phyloP scores from a whole-genome alignment of 176 grass and related monocot genomes.

The Zea luxurians region DNA sequence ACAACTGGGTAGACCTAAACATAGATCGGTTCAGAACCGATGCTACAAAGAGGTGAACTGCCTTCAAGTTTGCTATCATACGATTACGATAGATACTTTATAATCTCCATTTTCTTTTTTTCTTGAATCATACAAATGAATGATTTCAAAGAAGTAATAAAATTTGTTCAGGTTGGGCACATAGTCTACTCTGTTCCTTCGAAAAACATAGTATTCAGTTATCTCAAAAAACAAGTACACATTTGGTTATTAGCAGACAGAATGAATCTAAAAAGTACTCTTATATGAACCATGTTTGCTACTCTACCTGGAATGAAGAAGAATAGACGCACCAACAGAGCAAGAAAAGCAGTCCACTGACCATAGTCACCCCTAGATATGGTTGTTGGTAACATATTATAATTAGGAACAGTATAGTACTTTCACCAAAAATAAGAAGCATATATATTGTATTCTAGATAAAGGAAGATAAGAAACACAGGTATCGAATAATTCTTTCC shows the following conservation, averaged over 20 bases:
- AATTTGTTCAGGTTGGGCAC: not conserved
- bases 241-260: not conserved
- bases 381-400: conserved; percentile 22
- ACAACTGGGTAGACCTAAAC: conserved; percentile 11
- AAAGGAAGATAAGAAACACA: conserved; percentile 21
- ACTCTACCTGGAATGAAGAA: conserved; percentile 80
- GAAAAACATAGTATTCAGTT: not conserved
- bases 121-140: not conserved
- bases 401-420: conserved; percentile 1
- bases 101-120: not conserved
- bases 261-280: not conserved
- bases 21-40: not conserved
- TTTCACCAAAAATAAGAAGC: not conserved
- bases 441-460: not conserved
- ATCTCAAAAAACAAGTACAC: not conserved
- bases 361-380: conserved; percentile 81
- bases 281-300: conserved; percentile 6
- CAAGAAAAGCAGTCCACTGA: conserved; percentile 85
- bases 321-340: conserved; percentile 80
- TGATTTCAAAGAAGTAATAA: not conserved
- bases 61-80: not conserved
- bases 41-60: not conserved
- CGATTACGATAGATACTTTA: not conserved
- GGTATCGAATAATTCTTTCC: not conserved
- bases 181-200: not conserved